A percentile compares a stretch with the other conserved stretches of the same genome.
These are phyloP conservation scores for Begonia loranthoides DNA, from an alignment of 306 rosid genomes.

Conservation along the genomic window DNA sequence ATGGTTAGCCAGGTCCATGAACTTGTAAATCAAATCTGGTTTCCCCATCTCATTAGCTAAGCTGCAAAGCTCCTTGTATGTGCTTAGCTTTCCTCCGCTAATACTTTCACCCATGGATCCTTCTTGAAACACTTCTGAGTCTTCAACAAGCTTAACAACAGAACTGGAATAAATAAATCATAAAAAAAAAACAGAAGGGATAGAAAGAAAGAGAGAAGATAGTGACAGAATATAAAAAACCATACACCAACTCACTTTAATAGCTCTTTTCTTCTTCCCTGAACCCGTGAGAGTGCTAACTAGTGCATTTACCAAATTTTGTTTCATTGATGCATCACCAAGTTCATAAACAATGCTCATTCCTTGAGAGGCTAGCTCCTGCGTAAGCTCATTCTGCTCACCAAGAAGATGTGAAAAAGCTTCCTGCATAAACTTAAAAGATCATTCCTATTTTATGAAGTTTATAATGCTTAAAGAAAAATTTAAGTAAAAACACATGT, in stretches of 20 bases:
- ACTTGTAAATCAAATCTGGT: constrained; percentile 91
- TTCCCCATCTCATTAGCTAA: constrained; percentile 98
- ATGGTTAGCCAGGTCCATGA: constrained; percentile 96
- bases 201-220: constrained; percentile 10
- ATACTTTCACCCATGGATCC: constrained; percentile 74
- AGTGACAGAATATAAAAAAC: constrained; percentile 5
- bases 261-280: constrained; percentile 83
- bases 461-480: constrained; percentile 4
- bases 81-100: constrained; percentile 80
- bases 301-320: constrained; percentile 74
- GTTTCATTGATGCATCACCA: constrained; percentile 81
- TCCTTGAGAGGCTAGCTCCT: constrained; percentile 97
- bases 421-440: constrained; percentile 44
- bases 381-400: constrained; percentile 92
- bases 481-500: no score
- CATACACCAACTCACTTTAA: constrained; percentile 52
- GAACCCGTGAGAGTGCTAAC: constrained; percentile 79
- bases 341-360: constrained; percentile 98
- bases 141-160: constrained; percentile 70
- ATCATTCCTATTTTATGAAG: constrained; percentile 1
- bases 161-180: constrained; percentile 7
- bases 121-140: constrained; percentile 84
- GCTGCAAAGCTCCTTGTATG: constrained; percentile 91
- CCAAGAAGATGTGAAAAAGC: constrained; percentile 90
- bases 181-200: background rate